phyloP scores from a whole-genome alignment of 768 basidiomycete species.

The Tephrocybe sp. region DNA sequence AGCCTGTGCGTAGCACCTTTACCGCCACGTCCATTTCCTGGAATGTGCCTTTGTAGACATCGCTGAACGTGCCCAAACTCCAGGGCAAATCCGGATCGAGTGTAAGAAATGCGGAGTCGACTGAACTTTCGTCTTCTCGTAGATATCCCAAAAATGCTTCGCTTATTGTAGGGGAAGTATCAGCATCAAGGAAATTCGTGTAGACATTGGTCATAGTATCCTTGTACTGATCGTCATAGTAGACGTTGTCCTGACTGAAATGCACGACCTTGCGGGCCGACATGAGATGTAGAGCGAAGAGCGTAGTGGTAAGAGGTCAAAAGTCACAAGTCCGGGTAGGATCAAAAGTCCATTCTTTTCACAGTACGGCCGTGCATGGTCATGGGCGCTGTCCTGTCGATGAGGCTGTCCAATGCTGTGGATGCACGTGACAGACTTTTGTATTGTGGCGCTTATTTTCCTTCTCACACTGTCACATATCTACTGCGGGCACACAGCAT shows the following conservation, averaged over 20 bases:
- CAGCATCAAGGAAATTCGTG: too few relatives aligned
- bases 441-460: slow-evolving; percentile 1
- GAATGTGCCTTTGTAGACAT: neutral
- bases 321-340: neutral
- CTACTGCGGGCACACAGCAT: neutral
- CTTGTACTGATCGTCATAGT: too few relatives aligned
- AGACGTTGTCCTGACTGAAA: too few relatives aligned
- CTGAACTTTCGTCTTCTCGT: neutral
- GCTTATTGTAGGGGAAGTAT: too few relatives aligned
- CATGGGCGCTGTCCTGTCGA: neutral
- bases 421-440: neutral
- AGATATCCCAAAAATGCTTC: too few relatives aligned
- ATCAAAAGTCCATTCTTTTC: neutral
- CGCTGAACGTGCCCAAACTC: neutral
- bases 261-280: too few relatives aligned
- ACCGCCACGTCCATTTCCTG: neutral
- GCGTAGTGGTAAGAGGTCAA: neutral
- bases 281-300: too few relatives aligned
- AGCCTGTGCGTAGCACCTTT: neutral
- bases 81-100: neutral
- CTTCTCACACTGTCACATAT: neutral
- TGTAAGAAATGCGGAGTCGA: neutral
- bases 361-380: neutral
- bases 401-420: neutral
- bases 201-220: too few relatives aligned